Percentiles rank a stretch among this genome's conserved stretches.
These are phyloP conservation scores for Solanum megistacrolobum DNA, from an alignment of 257 asterid genomes.

Conservation along the genomic window DNA sequence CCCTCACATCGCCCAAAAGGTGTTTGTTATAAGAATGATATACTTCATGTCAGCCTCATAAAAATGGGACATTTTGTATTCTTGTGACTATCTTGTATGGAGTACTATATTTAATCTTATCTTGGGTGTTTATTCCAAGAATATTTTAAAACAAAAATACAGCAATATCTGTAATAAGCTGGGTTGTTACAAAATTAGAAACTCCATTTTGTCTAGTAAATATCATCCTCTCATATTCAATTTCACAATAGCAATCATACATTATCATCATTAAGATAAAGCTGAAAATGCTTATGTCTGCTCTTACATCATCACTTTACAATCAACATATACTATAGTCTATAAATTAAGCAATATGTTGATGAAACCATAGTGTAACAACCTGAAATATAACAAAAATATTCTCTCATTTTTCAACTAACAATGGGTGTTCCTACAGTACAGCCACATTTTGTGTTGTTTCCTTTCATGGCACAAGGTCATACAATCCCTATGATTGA, in stretches of 20 bases:
- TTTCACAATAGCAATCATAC: too few species aligned
- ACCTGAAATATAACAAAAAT: not conserved
- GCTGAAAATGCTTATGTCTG: not conserved
- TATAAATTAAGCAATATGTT: not conserved
- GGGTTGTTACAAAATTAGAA: not conserved
- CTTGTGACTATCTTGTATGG: not conserved
- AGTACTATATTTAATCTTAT: not conserved
- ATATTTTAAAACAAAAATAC: not conserved
- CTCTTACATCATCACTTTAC: constrained; percentile 1
- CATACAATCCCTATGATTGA: constrained; percentile 19
- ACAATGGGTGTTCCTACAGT: not conserved
- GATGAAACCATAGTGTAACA: not conserved
- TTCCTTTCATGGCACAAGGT: constrained; percentile 24
- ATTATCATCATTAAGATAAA: not conserved
- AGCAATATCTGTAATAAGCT: not conserved
- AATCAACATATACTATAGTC: not conserved
- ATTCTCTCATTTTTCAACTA: not conserved
- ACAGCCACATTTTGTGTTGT: constrained; percentile 12
- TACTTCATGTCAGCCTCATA: not conserved
- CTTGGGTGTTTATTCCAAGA: not conserved
- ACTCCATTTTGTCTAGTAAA: not conserved
- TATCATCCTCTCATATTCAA: not conserved
- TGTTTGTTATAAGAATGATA: not conserved
- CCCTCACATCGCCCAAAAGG: too few species aligned
- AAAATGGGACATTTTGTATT: not conserved